phyloP scores from a whole-genome alignment of 108 stramenopile genomes.

The Asterionellopsis glacialis region DNA sequence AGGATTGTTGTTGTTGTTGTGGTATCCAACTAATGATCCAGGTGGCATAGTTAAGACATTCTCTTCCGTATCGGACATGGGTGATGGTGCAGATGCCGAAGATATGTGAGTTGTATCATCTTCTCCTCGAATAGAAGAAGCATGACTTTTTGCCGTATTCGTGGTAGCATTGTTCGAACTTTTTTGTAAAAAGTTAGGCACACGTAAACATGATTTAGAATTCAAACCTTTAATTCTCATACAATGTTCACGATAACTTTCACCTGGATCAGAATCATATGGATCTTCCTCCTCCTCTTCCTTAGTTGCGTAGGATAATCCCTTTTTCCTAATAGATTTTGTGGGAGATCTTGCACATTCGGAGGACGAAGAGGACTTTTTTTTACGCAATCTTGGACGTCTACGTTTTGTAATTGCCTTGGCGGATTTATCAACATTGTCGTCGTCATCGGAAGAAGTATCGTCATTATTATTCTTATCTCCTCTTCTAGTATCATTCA shows the following conservation, averaged over 20 bases:
- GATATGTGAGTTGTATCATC: no score
- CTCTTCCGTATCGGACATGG: conserved; percentile 23
- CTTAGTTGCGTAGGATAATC: not conserved
- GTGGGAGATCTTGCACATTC: no score
- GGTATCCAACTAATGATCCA: conserved; percentile 31
- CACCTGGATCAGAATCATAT: conserved; percentile 60
- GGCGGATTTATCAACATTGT: no score
- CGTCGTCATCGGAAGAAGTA: no score
- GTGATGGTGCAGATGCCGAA: conserved; percentile 24
- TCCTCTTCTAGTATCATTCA: no score
- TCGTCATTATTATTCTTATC: no score
- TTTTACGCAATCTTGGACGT: no score
- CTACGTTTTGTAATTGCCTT: no score
- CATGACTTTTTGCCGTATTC: not conserved
- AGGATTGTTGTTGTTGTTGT: no score
- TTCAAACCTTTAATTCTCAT: conserved; percentile 34
- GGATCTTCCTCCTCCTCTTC: conserved; percentile 36
- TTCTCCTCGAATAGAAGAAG: no score
- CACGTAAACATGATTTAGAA: conserved; percentile 28
- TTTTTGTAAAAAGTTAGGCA: conserved; percentile 37
- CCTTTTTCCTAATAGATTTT: not conserved
- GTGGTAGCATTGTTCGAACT: conserved; percentile 8
- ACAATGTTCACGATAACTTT: conserved; percentile 55
- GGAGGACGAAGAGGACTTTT: no score
- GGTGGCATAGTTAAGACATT: conserved; percentile 22